Evolutionary conservation across 805 yeast genomes (phyloP).

Genomic region (Candida xiaguanensis): DNA sequence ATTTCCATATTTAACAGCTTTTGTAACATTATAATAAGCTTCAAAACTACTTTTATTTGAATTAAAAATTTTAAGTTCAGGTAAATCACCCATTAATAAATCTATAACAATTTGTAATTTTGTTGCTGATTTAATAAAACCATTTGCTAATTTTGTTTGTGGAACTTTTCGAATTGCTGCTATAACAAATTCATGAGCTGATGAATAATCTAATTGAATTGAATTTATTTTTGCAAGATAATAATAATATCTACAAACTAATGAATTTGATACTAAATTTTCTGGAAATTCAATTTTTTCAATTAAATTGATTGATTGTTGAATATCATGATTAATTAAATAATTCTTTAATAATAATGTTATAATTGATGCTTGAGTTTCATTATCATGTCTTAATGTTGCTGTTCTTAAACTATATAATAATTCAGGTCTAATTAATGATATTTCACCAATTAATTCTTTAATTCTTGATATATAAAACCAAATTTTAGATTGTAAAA

Average conservation of each 20-base stretch:
- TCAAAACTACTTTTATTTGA: constrained; percentile 55
- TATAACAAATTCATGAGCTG: constrained; percentile 84
- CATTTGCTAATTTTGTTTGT: constrained; percentile 76
- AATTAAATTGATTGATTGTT: constrained; percentile 84
- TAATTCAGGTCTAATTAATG: constrained; percentile 64
- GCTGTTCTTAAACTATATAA: constrained; percentile 80
- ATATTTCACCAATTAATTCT: constrained; percentile 55
- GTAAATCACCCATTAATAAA: constrained; percentile 93
- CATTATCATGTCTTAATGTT: constrained; percentile 86
- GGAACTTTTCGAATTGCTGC: constrained; percentile 98
- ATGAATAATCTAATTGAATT: constrained; percentile 86
- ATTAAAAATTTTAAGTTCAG: constrained; percentile 78
- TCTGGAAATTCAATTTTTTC: constrained; percentile 87
- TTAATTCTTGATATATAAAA: constrained; percentile 79
- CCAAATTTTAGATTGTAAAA: constrained; percentile 88
- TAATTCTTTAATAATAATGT: constrained; percentile 84
- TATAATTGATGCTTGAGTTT: constrained; percentile 83
- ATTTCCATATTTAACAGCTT: constrained; percentile 92
- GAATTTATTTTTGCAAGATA: constrained; percentile 89
- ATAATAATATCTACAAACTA: constrained; percentile 87
- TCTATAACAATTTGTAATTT: constrained; percentile 87
- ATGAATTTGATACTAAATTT: constrained; percentile 69
- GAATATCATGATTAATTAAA: constrained; percentile 71
- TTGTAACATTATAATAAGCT: constrained; percentile 84
- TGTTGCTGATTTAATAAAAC: constrained; percentile 86